phyloP scores from a whole-genome alignment of 805 yeast genomes.

The Wickerhamiella australiensis region DNA sequence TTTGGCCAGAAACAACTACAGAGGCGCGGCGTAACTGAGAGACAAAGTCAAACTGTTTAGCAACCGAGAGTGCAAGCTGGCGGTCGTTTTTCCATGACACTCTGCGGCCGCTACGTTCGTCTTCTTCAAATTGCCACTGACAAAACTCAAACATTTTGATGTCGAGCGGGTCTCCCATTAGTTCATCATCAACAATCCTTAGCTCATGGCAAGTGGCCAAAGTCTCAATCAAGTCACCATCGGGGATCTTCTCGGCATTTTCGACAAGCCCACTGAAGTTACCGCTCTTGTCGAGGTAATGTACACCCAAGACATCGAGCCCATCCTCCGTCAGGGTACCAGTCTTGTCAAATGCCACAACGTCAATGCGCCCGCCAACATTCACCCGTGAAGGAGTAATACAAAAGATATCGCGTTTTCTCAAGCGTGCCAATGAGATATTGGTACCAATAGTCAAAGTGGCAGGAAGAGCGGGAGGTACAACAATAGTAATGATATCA shows the following conservation, averaged over 20 bases:
- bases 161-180: slow-evolving; percentile 91
- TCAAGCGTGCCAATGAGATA: slow-evolving; percentile 71
- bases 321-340: slow-evolving; percentile 98
- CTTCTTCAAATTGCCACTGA: slow-evolving; percentile 63
- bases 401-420: slow-evolving; percentile 62
- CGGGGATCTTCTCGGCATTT: slow-evolving; percentile 15
- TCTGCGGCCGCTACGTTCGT: slow-evolving; percentile 27
- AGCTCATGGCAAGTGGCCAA: slow-evolving; percentile 81
- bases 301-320: slow-evolving; percentile 67
- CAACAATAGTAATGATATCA: slow-evolving; percentile 90
- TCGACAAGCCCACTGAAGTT: slow-evolving; percentile 20
- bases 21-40: slow-evolving; percentile 84
- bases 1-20: slow-evolving; percentile 41
- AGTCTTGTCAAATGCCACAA: slow-evolving; percentile 88
- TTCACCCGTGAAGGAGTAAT: slow-evolving; percentile 91
- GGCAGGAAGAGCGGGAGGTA: slow-evolving; percentile 98
- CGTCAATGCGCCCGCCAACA: slow-evolving; percentile 89
- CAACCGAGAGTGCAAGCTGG: slow-evolving; percentile 30
- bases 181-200: slow-evolving; percentile 60
- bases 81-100: slow-evolving; percentile 13
- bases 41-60: slow-evolving; percentile 64
- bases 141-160: slow-evolving; percentile 87
- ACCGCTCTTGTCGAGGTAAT: slow-evolving; percentile 25
- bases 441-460: slow-evolving; percentile 93
- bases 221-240: slow-evolving; percentile 18